A percentile compares a stretch with the other conserved stretches of the same genome.
phyloP scores from a whole-genome alignment of 352 stramenopile genomes.

The Phytophthora ohioensis region DNA sequence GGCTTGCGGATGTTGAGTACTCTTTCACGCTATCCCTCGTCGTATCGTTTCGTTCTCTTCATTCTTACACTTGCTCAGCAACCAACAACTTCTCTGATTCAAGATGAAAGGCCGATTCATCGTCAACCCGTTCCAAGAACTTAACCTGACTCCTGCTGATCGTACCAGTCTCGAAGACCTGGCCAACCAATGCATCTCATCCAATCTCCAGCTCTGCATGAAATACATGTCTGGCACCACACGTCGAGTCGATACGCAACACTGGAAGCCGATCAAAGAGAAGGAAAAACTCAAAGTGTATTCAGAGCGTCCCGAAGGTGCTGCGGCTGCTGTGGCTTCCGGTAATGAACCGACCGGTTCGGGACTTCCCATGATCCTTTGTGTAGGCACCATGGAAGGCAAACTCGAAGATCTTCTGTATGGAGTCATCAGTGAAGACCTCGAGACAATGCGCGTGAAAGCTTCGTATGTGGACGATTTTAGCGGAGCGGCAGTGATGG shows the following conservation, averaged over 20 bases:
- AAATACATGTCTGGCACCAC: slow-evolving; percentile 8
- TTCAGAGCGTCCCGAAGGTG: slow-evolving; percentile 13
- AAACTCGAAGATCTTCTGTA: slow-evolving; percentile 35
- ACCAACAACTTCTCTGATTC: neutral
- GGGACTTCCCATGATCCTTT: slow-evolving; percentile 23
- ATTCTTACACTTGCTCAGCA: slow-evolving; percentile 21
- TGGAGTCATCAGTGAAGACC: slow-evolving; percentile 13
- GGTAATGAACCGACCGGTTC: slow-evolving; percentile 16
- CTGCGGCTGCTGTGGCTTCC: neutral
- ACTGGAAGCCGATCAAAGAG: slow-evolving; percentile 21
- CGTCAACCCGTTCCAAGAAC: slow-evolving; percentile 19
- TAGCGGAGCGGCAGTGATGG: neutral
- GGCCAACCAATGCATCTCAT: slow-evolving; percentile 9
- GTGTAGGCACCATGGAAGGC: slow-evolving; percentile 18
- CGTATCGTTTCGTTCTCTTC: slow-evolving; percentile 8
- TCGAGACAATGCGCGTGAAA: slow-evolving; percentile 17
- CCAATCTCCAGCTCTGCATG: slow-evolving; percentile 7
- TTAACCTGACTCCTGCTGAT: slow-evolving; percentile 12
- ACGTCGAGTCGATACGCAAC: neutral
- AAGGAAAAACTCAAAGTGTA: slow-evolving; percentile 24
- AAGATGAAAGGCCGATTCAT: slow-evolving; percentile 17
- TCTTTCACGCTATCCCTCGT: slow-evolving; percentile 11
- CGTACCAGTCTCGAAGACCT: slow-evolving; percentile 3
- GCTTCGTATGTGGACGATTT: neutral
- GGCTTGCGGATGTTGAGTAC: neutral